These are phyloP conservation scores for Scleroderma citrinum DNA, from an alignment of 768 basidiomycete genomes.

Conservation along the genomic window DNA sequence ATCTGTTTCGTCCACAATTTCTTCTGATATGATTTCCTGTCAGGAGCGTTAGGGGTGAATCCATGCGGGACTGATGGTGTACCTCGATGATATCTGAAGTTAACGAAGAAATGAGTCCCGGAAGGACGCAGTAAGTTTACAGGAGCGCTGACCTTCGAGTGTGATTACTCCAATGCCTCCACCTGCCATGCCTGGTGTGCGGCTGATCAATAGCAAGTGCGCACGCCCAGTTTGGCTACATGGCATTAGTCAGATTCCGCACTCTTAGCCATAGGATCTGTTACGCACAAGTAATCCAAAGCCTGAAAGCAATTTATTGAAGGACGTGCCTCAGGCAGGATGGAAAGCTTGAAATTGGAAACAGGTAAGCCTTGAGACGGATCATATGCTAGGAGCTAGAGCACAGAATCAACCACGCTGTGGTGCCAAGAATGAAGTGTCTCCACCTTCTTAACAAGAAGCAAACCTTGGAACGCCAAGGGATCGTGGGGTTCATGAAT, in stretches of 20 bases:
- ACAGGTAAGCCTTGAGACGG: slow-evolving; percentile 74
- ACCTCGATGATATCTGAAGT: slow-evolving; percentile 68
- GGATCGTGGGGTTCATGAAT: slow-evolving; percentile 71
- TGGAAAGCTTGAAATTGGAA: slow-evolving; percentile 67
- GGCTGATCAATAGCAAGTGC: slow-evolving; percentile 82
- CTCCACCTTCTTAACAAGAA: slow-evolving; percentile 77
- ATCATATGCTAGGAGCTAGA: slow-evolving; percentile 82
- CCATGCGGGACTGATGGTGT: slow-evolving; percentile 3
- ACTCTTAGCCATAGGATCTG: not conserved
- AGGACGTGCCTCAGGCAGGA: slow-evolving; percentile 85
- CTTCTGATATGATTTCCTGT: slow-evolving; percentile 92
- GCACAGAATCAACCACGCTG: slow-evolving; percentile 3
- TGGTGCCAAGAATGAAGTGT: slow-evolving; percentile 1
- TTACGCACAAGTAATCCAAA: slow-evolving; percentile 78
- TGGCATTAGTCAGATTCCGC: not conserved
- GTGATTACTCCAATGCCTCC: slow-evolving; percentile 92
- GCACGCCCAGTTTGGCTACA: slow-evolving; percentile 88
- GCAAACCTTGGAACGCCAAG: slow-evolving; percentile 69
- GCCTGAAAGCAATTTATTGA: slow-evolving; percentile 94
- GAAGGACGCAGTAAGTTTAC: slow-evolving; percentile 2
- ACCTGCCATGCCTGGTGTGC: slow-evolving; percentile 73
- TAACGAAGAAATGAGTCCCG: not conserved
- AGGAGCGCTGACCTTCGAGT: slow-evolving; percentile 54
- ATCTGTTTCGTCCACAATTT: slow-evolving; percentile 95
- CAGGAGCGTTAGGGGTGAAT: slow-evolving; percentile 8